phyloP scores from a whole-genome alignment of 2,329 filamentous ascomycete genomes.

The Ophidiomyces ophidiicola region DNA sequence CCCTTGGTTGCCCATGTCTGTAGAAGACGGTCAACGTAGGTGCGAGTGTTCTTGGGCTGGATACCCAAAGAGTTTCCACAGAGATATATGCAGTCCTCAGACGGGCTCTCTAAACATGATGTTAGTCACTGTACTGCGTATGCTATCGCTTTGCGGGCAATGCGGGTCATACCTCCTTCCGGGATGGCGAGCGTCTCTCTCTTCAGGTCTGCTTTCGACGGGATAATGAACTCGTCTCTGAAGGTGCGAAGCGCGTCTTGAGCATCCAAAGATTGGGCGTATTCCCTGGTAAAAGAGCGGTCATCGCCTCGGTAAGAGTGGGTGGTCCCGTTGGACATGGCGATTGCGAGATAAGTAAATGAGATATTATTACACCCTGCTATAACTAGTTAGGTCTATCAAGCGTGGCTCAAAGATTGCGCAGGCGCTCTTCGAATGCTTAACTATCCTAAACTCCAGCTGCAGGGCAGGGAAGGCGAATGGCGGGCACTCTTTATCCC shows the following conservation, averaged over 20 bases:
- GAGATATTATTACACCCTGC: too few species aligned
- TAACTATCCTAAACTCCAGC: too few species aligned
- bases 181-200: conserved; percentile 43
- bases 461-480: too few species aligned
- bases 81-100: conserved; percentile 56
- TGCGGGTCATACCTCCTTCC: conserved; percentile 21
- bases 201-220: conserved; percentile 58
- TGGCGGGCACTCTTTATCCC: too few species aligned
- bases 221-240: conserved; percentile 63
- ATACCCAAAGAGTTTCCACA: conserved; percentile 83
- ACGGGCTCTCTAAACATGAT: neutral
- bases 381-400: too few species aligned
- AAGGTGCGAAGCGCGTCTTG: conserved; percentile 50
- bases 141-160: neutral
- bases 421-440: too few species aligned
- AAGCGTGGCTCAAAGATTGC: too few species aligned
- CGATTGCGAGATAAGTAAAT: neutral
- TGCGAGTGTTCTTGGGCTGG: conserved; percentile 57
- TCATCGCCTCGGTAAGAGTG: conserved; percentile 5
- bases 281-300: conserved; percentile 24
- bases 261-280: conserved; percentile 43
- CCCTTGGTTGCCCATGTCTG: conserved; percentile 75
- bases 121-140: neutral
- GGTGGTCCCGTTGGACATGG: neutral
- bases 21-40: conserved; percentile 59